Percentiles rank a stretch among this genome's conserved stretches.
phyloP scores from a whole-genome alignment of 2,329 filamentous ascomycete species.

The Aureobasidium sp. region DNA sequence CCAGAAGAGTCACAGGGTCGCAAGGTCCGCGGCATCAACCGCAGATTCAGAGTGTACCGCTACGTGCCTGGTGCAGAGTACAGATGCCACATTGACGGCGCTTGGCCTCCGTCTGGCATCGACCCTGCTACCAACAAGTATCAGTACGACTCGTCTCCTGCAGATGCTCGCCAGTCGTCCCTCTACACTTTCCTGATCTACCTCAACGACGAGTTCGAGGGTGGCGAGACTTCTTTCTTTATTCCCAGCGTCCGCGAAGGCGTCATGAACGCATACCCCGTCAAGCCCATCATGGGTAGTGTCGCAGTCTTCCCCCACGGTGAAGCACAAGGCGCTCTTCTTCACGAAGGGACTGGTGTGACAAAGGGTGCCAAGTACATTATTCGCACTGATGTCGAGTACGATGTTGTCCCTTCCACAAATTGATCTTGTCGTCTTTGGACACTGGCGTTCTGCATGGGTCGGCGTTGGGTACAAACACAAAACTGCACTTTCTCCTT shows the following conservation, averaged over 20 bases:
- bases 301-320: slow-evolving; percentile 65
- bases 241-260: slow-evolving; percentile 58
- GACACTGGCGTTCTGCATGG: background rate
- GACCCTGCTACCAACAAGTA: slow-evolving; percentile 49
- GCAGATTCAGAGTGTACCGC: slow-evolving; percentile 64
- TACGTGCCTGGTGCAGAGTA: slow-evolving; percentile 70
- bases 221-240: slow-evolving; percentile 66
- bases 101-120: slow-evolving; percentile 65
- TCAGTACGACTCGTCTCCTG: slow-evolving; percentile 59
- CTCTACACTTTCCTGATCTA: slow-evolving; percentile 65
- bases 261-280: slow-evolving; percentile 60
- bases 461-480: background rate
- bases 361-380: slow-evolving; percentile 61
- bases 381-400: slow-evolving; percentile 64
- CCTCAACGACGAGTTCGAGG: slow-evolving; percentile 64
- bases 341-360: slow-evolving; percentile 67
- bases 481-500: background rate
- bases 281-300: slow-evolving; percentile 61
- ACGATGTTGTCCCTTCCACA: slow-evolving; percentile 46
- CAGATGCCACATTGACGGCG: slow-evolving; percentile 63
- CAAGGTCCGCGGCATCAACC: slow-evolving; percentile 56
- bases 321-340: slow-evolving; percentile 55
- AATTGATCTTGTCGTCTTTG: background rate
- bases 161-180: slow-evolving; percentile 55
- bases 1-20: slow-evolving; percentile 51